Evolutionary conservation across 2,329 filamentous ascomycete species (phyloP).

Genomic region (Epichloe amarillans): DNA sequence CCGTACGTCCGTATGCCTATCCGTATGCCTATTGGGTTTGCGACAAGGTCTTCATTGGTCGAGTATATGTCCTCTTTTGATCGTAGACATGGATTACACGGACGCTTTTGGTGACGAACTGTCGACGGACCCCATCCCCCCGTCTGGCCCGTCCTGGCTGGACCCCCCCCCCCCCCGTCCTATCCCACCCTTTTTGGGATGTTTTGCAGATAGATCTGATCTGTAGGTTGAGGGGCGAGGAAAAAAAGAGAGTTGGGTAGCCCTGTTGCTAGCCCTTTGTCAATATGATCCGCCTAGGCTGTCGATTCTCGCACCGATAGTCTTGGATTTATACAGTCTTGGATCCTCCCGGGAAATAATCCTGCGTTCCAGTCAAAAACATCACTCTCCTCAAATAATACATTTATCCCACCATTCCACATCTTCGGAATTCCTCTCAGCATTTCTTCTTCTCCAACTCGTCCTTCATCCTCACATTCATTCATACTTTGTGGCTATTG

Average conservation of each 20-base stretch:
- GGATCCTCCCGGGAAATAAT: conserved; percentile 16
- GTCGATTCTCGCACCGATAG: conserved; percentile 18
- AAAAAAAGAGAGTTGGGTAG: conserved; percentile 8
- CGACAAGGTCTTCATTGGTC: conserved; percentile 16
- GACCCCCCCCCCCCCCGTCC: conserved; percentile 3
- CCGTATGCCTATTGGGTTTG: conserved; percentile 12
- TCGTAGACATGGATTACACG: conserved; percentile 13
- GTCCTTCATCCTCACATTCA: conserved; percentile 14
- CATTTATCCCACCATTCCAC: conserved; percentile 31
- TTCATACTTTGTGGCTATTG: conserved; percentile 16
- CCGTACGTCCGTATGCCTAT: conserved; percentile 5
- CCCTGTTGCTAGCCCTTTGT: conserved; percentile 19
- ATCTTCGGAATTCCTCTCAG: conserved; percentile 28
- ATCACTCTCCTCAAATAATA: conserved; percentile 22
- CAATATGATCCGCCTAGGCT: conserved; percentile 19
- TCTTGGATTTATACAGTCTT: conserved; percentile 26
- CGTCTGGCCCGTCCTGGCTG: neutral
- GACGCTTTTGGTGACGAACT: conserved; percentile 11
- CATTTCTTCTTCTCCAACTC: conserved; percentile 28
- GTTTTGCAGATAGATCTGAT: conserved; percentile 21
- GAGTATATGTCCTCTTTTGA: conserved; percentile 7
- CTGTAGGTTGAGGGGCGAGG: conserved; percentile 17
- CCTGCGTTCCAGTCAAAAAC: conserved; percentile 25
- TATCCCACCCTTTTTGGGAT: conserved; percentile 6
- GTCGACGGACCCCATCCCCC: conserved; percentile 5